Percentiles rank a stretch among this genome's conserved stretches.
phyloP scores from a whole-genome alignment of 2,329 filamentous ascomycete genomes.

The Botrytis paeoniae region DNA sequence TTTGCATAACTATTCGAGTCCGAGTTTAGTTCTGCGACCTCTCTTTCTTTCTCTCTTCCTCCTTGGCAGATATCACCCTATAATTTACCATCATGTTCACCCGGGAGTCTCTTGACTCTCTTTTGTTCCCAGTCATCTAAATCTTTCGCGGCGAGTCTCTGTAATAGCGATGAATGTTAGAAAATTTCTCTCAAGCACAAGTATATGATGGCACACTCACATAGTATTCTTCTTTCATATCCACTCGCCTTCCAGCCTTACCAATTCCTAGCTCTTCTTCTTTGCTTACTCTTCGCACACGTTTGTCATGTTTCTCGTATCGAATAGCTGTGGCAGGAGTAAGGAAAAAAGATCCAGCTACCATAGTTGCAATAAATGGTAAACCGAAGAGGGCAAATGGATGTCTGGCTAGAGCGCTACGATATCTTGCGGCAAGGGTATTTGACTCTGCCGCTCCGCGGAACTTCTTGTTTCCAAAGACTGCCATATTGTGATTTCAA shows the following conservation, averaged over 20 bases:
- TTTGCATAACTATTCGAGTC: neutral
- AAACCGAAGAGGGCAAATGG: slow-evolving; percentile 93
- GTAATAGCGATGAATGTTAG: slow-evolving; percentile 27
- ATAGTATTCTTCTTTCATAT: slow-evolving; percentile 84
- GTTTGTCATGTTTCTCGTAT: slow-evolving; percentile 90
- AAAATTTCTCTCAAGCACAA: neutral
- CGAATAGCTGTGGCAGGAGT: slow-evolving; percentile 91
- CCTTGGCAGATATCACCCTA: slow-evolving; percentile 36
- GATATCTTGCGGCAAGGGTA: slow-evolving; percentile 73
- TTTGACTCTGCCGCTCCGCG: slow-evolving; percentile 63
- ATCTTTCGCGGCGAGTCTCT: slow-evolving; percentile 84
- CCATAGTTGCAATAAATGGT: slow-evolving; percentile 85
- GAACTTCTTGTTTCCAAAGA: slow-evolving; percentile 70
- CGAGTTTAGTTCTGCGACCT: neutral
- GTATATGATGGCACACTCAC: slow-evolving; percentile 49
- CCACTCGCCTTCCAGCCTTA: slow-evolving; percentile 66
- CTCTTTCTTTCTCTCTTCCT: neutral
- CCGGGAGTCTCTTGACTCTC: slow-evolving; percentile 81
- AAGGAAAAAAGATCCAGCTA: slow-evolving; percentile 88
- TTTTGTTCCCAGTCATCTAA: slow-evolving; percentile 97
- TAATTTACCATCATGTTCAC: slow-evolving; percentile 83
- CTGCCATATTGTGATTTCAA: slow-evolving; percentile 46
- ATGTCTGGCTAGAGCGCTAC: slow-evolving; percentile 67
- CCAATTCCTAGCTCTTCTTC: slow-evolving; percentile 85
- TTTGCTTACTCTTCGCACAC: slow-evolving; percentile 77